These are phyloP conservation scores for Nemania bipapillata DNA, from an alignment of 2,329 filamentous ascomycete genomes.

Conservation along the genomic window DNA sequence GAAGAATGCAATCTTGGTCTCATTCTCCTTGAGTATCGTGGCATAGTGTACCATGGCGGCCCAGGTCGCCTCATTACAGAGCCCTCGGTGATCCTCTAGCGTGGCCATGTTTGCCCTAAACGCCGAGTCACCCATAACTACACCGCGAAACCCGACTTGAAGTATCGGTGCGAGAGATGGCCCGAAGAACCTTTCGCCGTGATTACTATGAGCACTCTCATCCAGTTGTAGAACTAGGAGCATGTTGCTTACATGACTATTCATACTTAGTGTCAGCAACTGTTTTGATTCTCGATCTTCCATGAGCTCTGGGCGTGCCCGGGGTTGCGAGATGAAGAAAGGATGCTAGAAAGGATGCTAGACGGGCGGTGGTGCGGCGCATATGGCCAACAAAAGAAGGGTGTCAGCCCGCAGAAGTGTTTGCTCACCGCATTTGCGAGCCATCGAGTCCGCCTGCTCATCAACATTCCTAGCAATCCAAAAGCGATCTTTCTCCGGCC, in stretches of 20 bases:
- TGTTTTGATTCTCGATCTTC: not conserved
- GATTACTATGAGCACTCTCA: not conserved
- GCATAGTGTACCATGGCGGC: slow-evolving; percentile 71
- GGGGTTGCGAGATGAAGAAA: not conserved
- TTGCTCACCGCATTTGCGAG: slow-evolving; percentile 69
- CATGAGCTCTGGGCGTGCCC: not conserved
- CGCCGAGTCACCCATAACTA: slow-evolving; percentile 75
- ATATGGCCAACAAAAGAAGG: slow-evolving; percentile 60
- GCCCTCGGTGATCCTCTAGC: slow-evolving; percentile 68
- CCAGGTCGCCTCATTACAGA: slow-evolving; percentile 73
- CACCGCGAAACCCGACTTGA: slow-evolving; percentile 60
- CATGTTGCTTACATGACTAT: slow-evolving; percentile 20
- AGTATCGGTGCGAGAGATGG: slow-evolving; percentile 76
- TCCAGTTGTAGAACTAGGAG: not conserved
- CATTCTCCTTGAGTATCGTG: slow-evolving; percentile 69
- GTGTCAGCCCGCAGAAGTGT: slow-evolving; percentile 55
- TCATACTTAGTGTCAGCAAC: not conserved
- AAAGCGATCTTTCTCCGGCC: slow-evolving; percentile 58
- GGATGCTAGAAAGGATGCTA: not conserved
- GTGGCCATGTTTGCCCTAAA: slow-evolving; percentile 70
- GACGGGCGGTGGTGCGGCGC: slow-evolving; percentile 14
- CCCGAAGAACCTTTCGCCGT: slow-evolving; percentile 71
- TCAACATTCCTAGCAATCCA: slow-evolving; percentile 72
- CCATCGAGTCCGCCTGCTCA: slow-evolving; percentile 84
- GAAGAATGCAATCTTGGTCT: slow-evolving; percentile 79